Conservation (phyloP, 768 basidiomycete species). For the Suillus decipiens region DNA sequence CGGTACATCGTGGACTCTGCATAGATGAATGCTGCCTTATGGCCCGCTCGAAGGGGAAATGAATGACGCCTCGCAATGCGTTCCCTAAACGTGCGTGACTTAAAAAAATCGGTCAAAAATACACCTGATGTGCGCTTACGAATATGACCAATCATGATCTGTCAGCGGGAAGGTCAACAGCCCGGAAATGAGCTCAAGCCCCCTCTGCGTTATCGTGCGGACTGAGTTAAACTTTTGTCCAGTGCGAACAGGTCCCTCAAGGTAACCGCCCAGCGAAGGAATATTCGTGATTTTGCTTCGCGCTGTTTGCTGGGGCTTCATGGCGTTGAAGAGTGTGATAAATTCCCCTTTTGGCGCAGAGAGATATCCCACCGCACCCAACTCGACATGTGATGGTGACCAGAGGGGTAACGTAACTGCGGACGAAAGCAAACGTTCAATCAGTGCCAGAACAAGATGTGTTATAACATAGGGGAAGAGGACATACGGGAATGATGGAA, state of each 20-base stretch:
- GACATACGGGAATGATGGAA: constrained; percentile 69
- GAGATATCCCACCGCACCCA: constrained; percentile 74
- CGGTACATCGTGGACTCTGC: constrained; percentile 68
- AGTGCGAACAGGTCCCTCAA: constrained; percentile 42
- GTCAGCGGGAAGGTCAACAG: constrained; percentile 46
- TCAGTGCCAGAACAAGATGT: background rate
- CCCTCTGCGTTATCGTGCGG: constrained; percentile 55
- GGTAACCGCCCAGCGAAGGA: constrained; percentile 61
- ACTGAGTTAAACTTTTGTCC: constrained; percentile 46
- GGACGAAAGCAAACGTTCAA: background rate
- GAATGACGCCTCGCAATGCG: constrained; percentile 49
- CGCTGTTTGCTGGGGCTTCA: constrained; percentile 46
- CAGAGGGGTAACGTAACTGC: constrained; percentile 65
- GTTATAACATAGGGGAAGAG: background rate
- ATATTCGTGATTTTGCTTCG: constrained; percentile 44
- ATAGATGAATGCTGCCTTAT: constrained; percentile 64
- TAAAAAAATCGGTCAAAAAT: constrained; percentile 46
- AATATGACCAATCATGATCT: constrained; percentile 32
- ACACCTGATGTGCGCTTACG: constrained; percentile 52
- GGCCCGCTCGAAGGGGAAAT: constrained; percentile 60
- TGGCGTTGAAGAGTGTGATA: constrained; percentile 66
- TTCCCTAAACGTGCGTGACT: constrained; percentile 42
- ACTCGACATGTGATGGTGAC: constrained; percentile 55
- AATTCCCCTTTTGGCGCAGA: constrained; percentile 61
- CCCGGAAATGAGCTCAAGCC: constrained; percentile 54